Evolutionary conservation across 495 filamentous ascomycete species (phyloP).

Genomic region (Aspergillus haitiensis): DNA sequence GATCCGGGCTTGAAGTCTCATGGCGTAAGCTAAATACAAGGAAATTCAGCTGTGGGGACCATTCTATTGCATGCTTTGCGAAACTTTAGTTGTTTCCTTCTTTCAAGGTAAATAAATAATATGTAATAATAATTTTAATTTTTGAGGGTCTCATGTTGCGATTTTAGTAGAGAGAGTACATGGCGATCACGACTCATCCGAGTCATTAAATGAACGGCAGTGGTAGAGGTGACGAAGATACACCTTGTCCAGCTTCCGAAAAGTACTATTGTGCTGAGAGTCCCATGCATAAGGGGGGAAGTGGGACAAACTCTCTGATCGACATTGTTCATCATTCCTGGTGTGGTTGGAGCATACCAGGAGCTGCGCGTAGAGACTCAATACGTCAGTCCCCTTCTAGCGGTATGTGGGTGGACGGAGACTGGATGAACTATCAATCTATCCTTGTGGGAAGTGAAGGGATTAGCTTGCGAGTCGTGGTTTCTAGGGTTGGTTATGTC

Average conservation of each 20-base stretch:
- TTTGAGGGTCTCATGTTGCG: too few species aligned
- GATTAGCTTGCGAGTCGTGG: not conserved
- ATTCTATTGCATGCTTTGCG: constrained; percentile 2
- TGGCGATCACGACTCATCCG: too few species aligned
- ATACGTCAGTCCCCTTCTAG: constrained; percentile 13
- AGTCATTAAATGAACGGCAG: too few species aligned
- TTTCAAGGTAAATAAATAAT: too few species aligned
- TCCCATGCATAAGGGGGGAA: not conserved
- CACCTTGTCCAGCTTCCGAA: too few species aligned
- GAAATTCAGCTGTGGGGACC: not conserved
- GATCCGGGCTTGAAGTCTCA: too few species aligned
- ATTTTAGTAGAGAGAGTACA: too few species aligned
- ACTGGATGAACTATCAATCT: not conserved
- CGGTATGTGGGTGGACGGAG: constrained; percentile 19
- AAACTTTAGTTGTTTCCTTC: not conserved
- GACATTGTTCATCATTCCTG: constrained; percentile 17
- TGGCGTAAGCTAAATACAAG: too few species aligned
- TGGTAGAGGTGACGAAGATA: too few species aligned
- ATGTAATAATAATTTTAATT: too few species aligned
- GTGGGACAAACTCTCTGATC: not conserved
- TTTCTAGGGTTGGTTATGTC: not conserved
- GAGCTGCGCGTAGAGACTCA: constrained; percentile 15
- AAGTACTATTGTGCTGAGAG: not conserved
- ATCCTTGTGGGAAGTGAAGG: not conserved
- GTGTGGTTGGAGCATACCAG: constrained; percentile 26